Conservation (phyloP, 257 asterid species). For the Coffea canephora region DNA sequence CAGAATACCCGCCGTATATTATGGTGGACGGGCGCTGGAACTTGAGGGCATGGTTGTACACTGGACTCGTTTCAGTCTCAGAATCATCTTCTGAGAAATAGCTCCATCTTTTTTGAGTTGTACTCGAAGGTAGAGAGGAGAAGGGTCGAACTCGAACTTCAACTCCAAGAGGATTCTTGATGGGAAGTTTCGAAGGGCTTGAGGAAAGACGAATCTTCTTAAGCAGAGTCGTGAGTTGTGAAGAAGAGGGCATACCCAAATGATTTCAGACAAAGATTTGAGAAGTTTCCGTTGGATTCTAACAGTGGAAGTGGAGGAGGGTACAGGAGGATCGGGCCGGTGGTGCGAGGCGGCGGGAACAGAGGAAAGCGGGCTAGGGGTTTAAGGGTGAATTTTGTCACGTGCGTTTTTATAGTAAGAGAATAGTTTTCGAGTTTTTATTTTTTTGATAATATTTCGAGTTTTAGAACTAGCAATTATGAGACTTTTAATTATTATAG, state of each 20-base stretch:
- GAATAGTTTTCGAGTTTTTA: too few species aligned
- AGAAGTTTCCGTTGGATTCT: background rate
- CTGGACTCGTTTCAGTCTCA: conserved; percentile 37
- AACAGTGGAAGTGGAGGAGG: background rate
- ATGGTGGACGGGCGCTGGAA: conserved; percentile 60
- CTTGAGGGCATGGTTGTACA: conserved; percentile 56
- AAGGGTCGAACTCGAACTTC: conserved; percentile 26
- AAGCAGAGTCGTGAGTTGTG: background rate
- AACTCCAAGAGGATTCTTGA: background rate
- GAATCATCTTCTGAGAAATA: conserved; percentile 17
- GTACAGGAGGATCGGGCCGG: background rate
- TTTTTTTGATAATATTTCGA: too few species aligned
- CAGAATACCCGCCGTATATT: background rate
- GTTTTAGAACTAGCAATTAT: too few species aligned
- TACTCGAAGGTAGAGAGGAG: conserved; percentile 31
- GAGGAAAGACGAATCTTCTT: conserved; percentile 21
- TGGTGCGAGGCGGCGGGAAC: too few species aligned
- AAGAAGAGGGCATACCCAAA: conserved; percentile 1
- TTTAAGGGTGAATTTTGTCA: too few species aligned
- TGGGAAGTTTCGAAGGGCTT: background rate
- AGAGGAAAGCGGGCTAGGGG: too few species aligned
- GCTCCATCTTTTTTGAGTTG: conserved; percentile 26
- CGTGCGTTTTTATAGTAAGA: too few species aligned
- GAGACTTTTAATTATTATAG: too few species aligned
- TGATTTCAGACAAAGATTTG: background rate